A percentile compares a stretch with the other conserved stretches of the same genome.
Conservation (phyloP, 257 asterid species). For the Jasminum sambac region DNA sequence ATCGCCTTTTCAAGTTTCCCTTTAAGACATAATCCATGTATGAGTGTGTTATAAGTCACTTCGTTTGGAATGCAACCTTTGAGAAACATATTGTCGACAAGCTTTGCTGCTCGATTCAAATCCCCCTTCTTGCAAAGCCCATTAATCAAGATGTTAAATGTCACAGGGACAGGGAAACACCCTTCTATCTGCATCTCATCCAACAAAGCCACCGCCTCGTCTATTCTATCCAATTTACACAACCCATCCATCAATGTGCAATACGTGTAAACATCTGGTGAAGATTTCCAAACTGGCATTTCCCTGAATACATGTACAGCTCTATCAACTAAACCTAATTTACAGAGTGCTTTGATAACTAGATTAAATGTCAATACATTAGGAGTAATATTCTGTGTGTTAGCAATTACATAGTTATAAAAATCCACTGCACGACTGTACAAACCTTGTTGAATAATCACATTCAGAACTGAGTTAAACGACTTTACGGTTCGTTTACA, state of each 20-base stretch:
- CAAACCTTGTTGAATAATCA: slow-evolving; percentile 11
- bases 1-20: slow-evolving; percentile 86
- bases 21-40: slow-evolving; percentile 79
- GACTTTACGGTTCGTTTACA: slow-evolving; percentile 79
- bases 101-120: slow-evolving; percentile 66
- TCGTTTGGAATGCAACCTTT: slow-evolving; percentile 88
- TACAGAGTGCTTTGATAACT: slow-evolving; percentile 74
- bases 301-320: slow-evolving; percentile 69
- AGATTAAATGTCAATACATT: slow-evolving; percentile 79
- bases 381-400: slow-evolving; percentile 39
- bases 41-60: slow-evolving; percentile 89
- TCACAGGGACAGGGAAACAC: slow-evolving; percentile 56
- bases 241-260: slow-evolving; percentile 96
- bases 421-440: slow-evolving; percentile 58
- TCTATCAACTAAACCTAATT: slow-evolving; percentile 48
- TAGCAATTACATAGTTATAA: slow-evolving; percentile 44
- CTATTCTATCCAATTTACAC: slow-evolving; percentile 78
- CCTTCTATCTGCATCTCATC: slow-evolving; percentile 98
- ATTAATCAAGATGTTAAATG: slow-evolving; percentile 77
- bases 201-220: slow-evolving; percentile 81
- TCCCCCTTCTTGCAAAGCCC: slow-evolving; percentile 91
- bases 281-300: slow-evolving; percentile 54
- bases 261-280: slow-evolving; percentile 75
- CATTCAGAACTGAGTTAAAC: slow-evolving; percentile 80
- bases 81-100: slow-evolving; percentile 85